Conservation (phyloP, 2,329 filamentous ascomycete species). For the Apiospora phragmitis region DNA sequence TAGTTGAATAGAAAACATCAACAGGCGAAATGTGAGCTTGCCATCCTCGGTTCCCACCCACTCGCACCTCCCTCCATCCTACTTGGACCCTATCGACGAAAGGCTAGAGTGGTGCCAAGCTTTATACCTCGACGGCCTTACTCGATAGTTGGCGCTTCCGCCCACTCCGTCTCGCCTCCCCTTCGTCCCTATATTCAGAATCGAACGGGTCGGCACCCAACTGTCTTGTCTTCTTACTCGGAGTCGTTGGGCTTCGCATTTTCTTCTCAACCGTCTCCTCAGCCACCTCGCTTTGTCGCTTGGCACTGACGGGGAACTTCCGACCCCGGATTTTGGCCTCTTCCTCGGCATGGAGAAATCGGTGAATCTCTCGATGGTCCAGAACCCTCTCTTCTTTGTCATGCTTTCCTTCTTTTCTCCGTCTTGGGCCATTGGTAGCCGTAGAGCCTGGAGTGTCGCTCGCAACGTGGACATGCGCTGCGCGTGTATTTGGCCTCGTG, state of each 20-base stretch:
- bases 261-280: background rate
- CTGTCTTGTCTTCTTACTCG: background rate
- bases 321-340: constrained; percentile 57
- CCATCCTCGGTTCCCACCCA: background rate
- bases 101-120: background rate
- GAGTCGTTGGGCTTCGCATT: background rate
- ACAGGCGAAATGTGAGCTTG: background rate
- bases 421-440: constrained; percentile 97
- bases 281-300: background rate
- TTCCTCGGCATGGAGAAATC: constrained; percentile 73
- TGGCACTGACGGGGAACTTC: constrained; percentile 11
- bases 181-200: background rate
- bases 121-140: background rate
- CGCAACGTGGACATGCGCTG: constrained; percentile 85
- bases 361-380: constrained; percentile 85
- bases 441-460: constrained; percentile 93
- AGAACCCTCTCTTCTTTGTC: constrained; percentile 74
- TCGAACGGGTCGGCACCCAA: background rate
- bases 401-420: constrained; percentile 69
- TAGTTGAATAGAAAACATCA: background rate
- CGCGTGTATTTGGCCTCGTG: constrained; percentile 84
- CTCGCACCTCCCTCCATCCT: background rate
- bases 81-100: no score
- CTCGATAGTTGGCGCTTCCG: background rate
- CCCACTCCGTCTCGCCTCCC: background rate